Percentiles rank a stretch among this genome's conserved stretches.
phyloP scores from a whole-genome alignment of 306 rosid genomes.

The Quercus cerris region DNA sequence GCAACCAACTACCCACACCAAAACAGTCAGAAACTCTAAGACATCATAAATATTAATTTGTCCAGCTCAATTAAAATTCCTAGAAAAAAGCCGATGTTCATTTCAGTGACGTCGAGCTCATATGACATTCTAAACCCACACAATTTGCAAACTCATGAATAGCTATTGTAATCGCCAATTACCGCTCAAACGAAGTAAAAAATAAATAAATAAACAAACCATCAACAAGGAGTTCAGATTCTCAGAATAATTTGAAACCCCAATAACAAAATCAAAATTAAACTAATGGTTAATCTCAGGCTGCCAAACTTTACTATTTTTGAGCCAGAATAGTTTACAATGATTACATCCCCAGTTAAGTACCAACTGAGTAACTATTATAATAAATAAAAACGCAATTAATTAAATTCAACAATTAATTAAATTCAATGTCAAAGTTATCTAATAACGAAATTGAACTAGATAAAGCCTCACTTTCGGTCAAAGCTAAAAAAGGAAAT shows the following conservation, averaged over 20 bases:
- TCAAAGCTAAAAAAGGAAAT: no score
- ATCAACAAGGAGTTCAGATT: neutral
- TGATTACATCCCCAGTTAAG: neutral
- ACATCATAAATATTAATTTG: neutral
- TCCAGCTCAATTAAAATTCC: neutral
- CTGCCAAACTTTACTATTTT: neutral
- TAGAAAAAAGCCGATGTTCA: neutral
- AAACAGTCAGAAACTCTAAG: neutral
- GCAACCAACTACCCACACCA: no score
- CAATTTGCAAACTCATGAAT: neutral
- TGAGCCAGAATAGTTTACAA: neutral
- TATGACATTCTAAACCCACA: neutral
- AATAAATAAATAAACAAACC: neutral
- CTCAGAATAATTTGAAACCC: neutral
- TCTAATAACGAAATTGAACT: no score
- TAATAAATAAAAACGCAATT: no score
- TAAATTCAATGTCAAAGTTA: no score
- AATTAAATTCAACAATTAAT: no score
- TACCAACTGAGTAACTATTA: neutral
- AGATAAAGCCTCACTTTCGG: no score
- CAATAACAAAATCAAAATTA: neutral
- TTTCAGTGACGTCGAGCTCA: neutral
- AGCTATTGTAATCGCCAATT: neutral
- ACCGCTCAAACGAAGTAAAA: neutral
- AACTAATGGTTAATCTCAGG: neutral